Conservation (phyloP, 2,329 filamentous ascomycete species). For the Penicillium sp. region DNA sequence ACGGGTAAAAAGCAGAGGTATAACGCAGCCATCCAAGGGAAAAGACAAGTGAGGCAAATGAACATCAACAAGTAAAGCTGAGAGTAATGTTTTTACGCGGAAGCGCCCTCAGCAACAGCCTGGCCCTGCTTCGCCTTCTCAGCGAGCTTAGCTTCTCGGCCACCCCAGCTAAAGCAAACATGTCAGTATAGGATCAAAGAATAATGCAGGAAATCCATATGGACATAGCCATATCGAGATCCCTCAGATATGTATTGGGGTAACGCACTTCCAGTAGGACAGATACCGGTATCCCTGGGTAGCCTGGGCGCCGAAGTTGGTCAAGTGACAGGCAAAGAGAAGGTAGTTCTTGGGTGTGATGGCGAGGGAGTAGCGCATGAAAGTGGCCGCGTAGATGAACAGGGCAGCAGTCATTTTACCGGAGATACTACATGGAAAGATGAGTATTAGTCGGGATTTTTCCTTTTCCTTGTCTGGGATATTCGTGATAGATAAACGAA, state of each 20-base stretch:
- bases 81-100: constrained; percentile 19
- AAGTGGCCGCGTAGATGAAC: constrained; percentile 60
- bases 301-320: constrained; percentile 63
- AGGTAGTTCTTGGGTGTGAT: constrained; percentile 66
- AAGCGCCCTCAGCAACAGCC: constrained; percentile 28
- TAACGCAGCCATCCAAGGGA: constrained; percentile 13
- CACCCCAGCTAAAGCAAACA: constrained; percentile 38
- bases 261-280: constrained; percentile 57
- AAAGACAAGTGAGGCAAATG: constrained; percentile 10
- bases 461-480: neutral
- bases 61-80: constrained; percentile 11
- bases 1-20: constrained; percentile 9
- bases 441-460: neutral
- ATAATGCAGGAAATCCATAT: neutral
- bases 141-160: constrained; percentile 41
- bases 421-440: constrained; percentile 54
- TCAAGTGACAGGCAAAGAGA: constrained; percentile 65
- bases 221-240: neutral
- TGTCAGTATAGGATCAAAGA: neutral
- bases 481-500: neutral
- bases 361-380: constrained; percentile 67
- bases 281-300: constrained; percentile 63
- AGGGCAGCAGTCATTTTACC: constrained; percentile 64
- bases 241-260: neutral
- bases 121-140: constrained; percentile 34